phyloP scores from a whole-genome alignment of 805 yeast species.

The Jamesozyma jinghongensis region DNA sequence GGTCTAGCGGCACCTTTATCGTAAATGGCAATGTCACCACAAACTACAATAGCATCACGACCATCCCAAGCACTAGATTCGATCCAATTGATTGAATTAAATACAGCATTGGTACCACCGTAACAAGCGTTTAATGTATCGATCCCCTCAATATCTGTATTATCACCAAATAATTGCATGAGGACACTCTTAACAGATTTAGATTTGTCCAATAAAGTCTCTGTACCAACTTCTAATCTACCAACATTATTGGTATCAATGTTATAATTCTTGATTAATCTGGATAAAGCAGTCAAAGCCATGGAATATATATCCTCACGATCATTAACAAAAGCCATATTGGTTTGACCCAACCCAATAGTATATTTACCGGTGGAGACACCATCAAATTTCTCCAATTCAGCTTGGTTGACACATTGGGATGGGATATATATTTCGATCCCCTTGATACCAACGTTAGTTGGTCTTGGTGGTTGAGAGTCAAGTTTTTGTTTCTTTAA shows the following conservation, averaged over 20 bases:
- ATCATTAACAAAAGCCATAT: conserved; percentile 95
- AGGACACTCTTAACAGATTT: conserved; percentile 92
- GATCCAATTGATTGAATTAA: conserved; percentile 92
- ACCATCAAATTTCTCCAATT: conserved; percentile 74
- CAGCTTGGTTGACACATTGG: conserved; percentile 78
- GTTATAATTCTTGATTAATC: conserved; percentile 68
- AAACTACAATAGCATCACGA: conserved; percentile 90
- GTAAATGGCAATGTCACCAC: conserved; percentile 97
- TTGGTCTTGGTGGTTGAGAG: conserved; percentile 38
- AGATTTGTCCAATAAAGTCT: conserved; percentile 92
- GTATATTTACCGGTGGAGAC: conserved; percentile 94
- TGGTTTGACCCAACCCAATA: conserved; percentile 96
- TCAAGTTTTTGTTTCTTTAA: conserved; percentile 25
- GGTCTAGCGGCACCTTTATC: conserved; percentile 98
- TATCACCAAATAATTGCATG: conserved; percentile 78
- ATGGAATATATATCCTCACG: conserved; percentile 95
- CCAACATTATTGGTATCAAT: conserved; percentile 79
- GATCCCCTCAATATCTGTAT: conserved; percentile 88
- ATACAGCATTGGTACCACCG: conserved; percentile 94
- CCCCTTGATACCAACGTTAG: conserved; percentile 94
- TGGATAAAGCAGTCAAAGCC: conserved; percentile 78
- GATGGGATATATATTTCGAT: conserved; percentile 86
- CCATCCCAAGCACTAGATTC: conserved; percentile 98
- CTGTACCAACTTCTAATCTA: conserved; percentile 96
- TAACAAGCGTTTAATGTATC: conserved; percentile 97